phyloP scores from a whole-genome alignment of 768 basidiomycete genomes.

The Obba rivulosa region DNA sequence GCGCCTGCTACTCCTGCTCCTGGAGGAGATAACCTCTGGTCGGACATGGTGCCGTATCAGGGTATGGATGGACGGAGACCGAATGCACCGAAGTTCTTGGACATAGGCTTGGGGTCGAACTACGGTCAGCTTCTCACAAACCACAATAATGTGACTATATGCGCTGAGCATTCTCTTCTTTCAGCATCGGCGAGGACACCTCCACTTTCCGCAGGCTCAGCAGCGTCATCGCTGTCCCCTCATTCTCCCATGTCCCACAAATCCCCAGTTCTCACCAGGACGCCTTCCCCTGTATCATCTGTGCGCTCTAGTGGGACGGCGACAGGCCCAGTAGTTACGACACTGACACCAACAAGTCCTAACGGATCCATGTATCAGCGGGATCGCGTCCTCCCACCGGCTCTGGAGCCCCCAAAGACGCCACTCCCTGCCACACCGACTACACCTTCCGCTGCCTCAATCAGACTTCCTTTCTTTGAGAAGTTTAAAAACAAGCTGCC shows the following conservation, averaged over 20 bases:
- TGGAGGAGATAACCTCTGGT: conserved; percentile 1
- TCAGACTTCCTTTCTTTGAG: conserved; percentile 52
- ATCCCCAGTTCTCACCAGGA: conserved; percentile 16
- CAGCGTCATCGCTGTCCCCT: conserved; percentile 21
- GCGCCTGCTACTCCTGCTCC: conserved; percentile 5
- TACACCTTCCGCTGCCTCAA: conserved; percentile 4
- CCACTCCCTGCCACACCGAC: conserved; percentile 17
- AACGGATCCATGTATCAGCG: conserved; percentile 8
- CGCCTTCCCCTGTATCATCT: conserved; percentile 12
- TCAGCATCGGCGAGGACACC: conserved; percentile 18
- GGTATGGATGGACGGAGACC: conserved; percentile 27
- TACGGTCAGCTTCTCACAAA: conserved; percentile 19
- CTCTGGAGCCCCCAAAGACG: conserved; percentile 18
- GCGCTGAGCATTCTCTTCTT: neutral
- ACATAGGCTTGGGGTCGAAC: conserved; percentile 20
- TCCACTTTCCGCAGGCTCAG: conserved; percentile 22
- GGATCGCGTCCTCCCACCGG: conserved; percentile 18
- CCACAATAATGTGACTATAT: neutral
- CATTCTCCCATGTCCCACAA: conserved; percentile 20
- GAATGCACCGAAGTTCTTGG: conserved; percentile 28
- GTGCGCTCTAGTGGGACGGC: conserved; percentile 13
- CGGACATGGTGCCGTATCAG: conserved; percentile 6
- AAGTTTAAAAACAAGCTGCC: conserved; percentile 37
- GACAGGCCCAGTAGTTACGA: conserved; percentile 9
- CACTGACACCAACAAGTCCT: conserved; percentile 14